phyloP scores from a whole-genome alignment of 208 protist genomes.

The Trypanosoma lewisi region DNA sequence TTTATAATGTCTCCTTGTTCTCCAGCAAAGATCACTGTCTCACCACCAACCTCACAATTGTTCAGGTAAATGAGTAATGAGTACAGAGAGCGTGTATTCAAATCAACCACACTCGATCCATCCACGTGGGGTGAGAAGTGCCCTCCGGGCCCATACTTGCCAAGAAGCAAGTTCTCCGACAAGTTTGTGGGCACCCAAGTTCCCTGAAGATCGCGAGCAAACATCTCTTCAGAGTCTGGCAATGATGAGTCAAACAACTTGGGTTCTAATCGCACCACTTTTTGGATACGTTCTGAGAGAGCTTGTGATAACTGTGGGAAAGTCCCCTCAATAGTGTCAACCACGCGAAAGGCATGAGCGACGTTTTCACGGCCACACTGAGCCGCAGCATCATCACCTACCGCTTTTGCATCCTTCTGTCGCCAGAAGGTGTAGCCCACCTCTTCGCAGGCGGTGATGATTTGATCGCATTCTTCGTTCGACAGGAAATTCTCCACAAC shows the following conservation, averaged over 20 bases:
- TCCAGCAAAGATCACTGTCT: conserved; percentile 73
- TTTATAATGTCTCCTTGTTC: conserved; percentile 73
- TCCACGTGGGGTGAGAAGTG: conserved; percentile 93
- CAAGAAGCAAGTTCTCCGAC: conserved; percentile 76
- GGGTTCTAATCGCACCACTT: conserved; percentile 48
- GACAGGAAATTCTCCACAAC: conserved; percentile 79
- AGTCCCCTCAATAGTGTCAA: conserved; percentile 86
- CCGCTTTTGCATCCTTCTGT: conserved; percentile 33
- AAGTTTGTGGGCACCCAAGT: conserved; percentile 75
- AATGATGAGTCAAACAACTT: conserved; percentile 64
- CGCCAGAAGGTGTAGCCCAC: conserved; percentile 86
- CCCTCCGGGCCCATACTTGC: conserved; percentile 74
- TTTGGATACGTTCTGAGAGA: conserved; percentile 68
- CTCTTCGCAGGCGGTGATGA: conserved; percentile 67
- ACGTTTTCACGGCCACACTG: conserved; percentile 26
- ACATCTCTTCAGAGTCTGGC: conserved; percentile 56
- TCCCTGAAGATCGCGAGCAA: conserved; percentile 75
- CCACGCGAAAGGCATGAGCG: conserved; percentile 64
- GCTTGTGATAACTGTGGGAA: conserved; percentile 54
- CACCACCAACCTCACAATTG: conserved; percentile 68
- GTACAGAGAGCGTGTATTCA: conserved; percentile 88
- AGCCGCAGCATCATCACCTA: neutral
- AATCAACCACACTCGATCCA: conserved; percentile 81
- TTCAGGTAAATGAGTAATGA: conserved; percentile 91
- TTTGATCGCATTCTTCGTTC: conserved; percentile 60